Conservation (phyloP, 2,329 filamentous ascomycete genomes). For the Rachicladosporium sp. region DNA sequence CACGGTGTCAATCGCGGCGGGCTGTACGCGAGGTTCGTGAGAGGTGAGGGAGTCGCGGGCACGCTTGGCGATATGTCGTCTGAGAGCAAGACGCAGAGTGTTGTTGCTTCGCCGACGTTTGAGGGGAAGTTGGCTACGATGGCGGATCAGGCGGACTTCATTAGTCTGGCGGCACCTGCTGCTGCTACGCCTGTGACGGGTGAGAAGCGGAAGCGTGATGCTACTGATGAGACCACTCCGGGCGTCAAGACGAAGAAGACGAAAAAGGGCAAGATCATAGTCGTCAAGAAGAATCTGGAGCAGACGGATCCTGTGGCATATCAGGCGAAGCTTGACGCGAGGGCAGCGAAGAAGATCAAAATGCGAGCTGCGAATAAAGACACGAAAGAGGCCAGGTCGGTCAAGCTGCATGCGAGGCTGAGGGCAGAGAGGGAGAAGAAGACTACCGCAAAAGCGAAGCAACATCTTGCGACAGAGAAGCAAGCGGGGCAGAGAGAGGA, state of each 20-base stretch:
- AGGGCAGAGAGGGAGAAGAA: slow-evolving; percentile 8
- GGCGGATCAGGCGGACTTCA: background rate
- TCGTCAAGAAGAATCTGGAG: slow-evolving; percentile 4
- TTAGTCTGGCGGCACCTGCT: slow-evolving; percentile 1
- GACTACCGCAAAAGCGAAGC: slow-evolving; percentile 7
- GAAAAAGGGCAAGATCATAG: slow-evolving; percentile 4
- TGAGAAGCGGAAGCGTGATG: slow-evolving; percentile 2
- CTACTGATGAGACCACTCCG: slow-evolving; percentile 2
- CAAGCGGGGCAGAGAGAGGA: slow-evolving; percentile 7
- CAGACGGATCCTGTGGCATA: slow-evolving; percentile 1
- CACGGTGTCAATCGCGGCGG: slow-evolving; percentile 39
- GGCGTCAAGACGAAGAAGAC: slow-evolving; percentile 6
- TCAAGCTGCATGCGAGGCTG: no score
- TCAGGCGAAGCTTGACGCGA: slow-evolving; percentile 8
- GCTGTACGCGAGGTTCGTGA: slow-evolving; percentile 75
- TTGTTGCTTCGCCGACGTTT: slow-evolving; percentile 3
- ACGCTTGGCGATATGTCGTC: slow-evolving; percentile 37
- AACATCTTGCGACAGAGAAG: slow-evolving; percentile 16
- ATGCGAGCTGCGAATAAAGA: no score
- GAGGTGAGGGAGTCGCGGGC: slow-evolving; percentile 63
- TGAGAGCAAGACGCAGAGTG: slow-evolving; percentile 2
- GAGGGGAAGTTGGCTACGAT: background rate
- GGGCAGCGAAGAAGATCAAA: background rate
- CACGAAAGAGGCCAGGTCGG: no score
- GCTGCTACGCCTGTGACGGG: slow-evolving; percentile 2